Evolutionary conservation across 441 rosid genomes (phyloP).

Genomic region (Arabidopsis lyrata): DNA sequence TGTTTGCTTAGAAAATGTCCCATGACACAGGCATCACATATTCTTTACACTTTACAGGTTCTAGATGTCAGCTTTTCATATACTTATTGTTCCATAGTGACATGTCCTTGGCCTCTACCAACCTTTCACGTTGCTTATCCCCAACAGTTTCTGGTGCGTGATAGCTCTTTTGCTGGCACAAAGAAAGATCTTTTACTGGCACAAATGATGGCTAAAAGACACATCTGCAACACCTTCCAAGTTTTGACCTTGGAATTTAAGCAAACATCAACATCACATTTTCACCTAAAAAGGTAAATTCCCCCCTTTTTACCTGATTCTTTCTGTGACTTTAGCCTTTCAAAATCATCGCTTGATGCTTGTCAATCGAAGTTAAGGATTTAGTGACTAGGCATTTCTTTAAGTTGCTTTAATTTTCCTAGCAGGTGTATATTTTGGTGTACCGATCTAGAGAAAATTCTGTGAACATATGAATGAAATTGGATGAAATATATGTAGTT

Average conservation of each 20-base stretch:
- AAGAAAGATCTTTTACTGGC: conserved; percentile 28
- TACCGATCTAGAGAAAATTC: background rate
- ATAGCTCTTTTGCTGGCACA: conserved; percentile 28
- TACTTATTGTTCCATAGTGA: conserved; percentile 27
- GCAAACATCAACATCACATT: conserved; percentile 29
- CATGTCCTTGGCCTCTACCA: conserved; percentile 20
- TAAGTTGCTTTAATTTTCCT: conserved; percentile 1
- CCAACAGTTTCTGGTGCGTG: conserved; percentile 32
- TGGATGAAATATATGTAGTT: conserved; percentile 5
- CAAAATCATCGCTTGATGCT: conserved; percentile 1
- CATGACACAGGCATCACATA: conserved; percentile 4
- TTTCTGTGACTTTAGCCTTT: conserved; percentile 12
- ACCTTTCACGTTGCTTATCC: conserved; percentile 23
- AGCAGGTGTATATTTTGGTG: conserved; percentile 8
- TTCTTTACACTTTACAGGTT: conserved; percentile 6
- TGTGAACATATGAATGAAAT: background rate
- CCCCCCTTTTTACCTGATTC: conserved; percentile 17
- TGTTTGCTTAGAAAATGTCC: conserved; percentile 11
- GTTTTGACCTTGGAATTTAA: conserved; percentile 35
- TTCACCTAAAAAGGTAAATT: conserved; percentile 11
- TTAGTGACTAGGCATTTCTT: conserved; percentile 15
- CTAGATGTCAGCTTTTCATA: conserved; percentile 19
- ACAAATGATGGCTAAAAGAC: conserved; percentile 23
- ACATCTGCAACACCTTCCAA: conserved; percentile 32
- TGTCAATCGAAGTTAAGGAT: background rate